These are phyloP conservation scores for Amylocystis lapponica DNA, from an alignment of 768 basidiomycete species.

Conservation along the genomic window DNA sequence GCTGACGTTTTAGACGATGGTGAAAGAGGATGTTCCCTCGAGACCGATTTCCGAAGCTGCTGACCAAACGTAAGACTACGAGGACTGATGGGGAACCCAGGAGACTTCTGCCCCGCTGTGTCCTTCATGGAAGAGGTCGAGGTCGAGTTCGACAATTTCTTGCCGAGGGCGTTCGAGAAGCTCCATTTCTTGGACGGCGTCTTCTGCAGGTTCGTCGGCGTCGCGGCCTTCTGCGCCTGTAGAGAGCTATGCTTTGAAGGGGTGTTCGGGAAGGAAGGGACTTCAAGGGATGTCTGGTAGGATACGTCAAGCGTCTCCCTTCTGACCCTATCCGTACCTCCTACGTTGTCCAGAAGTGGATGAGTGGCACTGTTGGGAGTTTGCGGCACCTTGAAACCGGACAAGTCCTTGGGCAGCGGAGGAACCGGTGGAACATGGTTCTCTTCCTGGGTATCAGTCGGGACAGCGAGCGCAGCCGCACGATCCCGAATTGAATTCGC, in stretches of 20 bases:
- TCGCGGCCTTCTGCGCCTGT: slow-evolving; percentile 19
- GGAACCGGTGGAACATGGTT: slow-evolving; percentile 85
- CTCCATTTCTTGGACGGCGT: slow-evolving; percentile 97
- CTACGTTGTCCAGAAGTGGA: slow-evolving; percentile 35
- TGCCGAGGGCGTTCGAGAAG: slow-evolving; percentile 79
- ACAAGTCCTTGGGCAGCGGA: slow-evolving; percentile 85
- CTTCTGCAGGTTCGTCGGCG: slow-evolving; percentile 38
- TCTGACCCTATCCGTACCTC: slow-evolving; percentile 33
- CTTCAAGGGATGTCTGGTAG: slow-evolving; percentile 46
- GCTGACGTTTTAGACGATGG: slow-evolving; percentile 34
- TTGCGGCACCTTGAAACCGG: slow-evolving; percentile 66
- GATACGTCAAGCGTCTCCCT: slow-evolving; percentile 42
- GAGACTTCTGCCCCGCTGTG: slow-evolving; percentile 35
- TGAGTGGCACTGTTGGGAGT: slow-evolving; percentile 51
- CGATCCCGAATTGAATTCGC: slow-evolving; percentile 61
- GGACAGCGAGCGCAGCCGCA: slow-evolving; percentile 51
- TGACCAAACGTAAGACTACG: slow-evolving; percentile 63
- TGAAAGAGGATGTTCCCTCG: slow-evolving; percentile 54
- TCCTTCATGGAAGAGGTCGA: slow-evolving; percentile 50
- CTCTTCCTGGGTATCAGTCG: slow-evolving; percentile 57
- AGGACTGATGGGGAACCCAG: slow-evolving; percentile 59
- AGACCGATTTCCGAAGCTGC: slow-evolving; percentile 61
- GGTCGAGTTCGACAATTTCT: slow-evolving; percentile 64
- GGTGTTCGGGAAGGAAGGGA: slow-evolving; percentile 35
- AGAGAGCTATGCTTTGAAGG: slow-evolving; percentile 22